Base-by-base conservation (phyloP, 2,329 filamentous ascomycete species). In the Cryphonectria naterciae region DNA sequence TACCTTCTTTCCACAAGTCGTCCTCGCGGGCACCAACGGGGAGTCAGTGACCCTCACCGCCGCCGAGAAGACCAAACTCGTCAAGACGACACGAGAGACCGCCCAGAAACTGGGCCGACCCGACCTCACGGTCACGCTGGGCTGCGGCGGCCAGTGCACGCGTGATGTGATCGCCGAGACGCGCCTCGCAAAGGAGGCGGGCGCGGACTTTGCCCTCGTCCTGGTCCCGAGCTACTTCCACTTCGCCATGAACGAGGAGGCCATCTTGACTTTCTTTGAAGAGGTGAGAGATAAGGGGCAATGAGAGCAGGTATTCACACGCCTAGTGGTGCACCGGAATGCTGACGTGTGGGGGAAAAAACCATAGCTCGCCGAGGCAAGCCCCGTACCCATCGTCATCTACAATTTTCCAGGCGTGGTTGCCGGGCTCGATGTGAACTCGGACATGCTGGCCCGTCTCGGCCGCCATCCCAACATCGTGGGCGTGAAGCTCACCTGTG, bases 211-310 rank as follows among this genome's bases (percentile, higher is more conserved):
- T 75, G 89, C 87, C 1, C 84, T 93, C 49, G 86, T 93, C 0
- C 85, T 93, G 10, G 89, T 90, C 13, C 91, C 91, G n/a, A 89
- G 87, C 75, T 93, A 93, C 81, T 93, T 92, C 80, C 88, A 91
- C 78, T 83, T 87, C 41, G 83, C 91, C 61, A 89, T 92, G 79
- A 86, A 82, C 62, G 83, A 85, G 69, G 86, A 88, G 19, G 86
- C 88, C 2, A 84, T 93, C 41, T 82, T 88, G 66, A 83, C 85
- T 32, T 92, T 91, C 80, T 93, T 92, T 80, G 81, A 83, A 61
- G 87, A 89, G 73, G 61, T 64, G 13, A 41, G 61, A 58, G 7
- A 32, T 32, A 32, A 32, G 32, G 32, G 32, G 32, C n/a, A 4
- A 3, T 4, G 32, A 32, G 32, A 32, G 2, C 32, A 32, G 32